Evolutionary conservation across 1,139 yeast genomes (phyloP), one percentile per base, ranked within the genome.

Genomic region (Chernovozyma aurita): DNA sequence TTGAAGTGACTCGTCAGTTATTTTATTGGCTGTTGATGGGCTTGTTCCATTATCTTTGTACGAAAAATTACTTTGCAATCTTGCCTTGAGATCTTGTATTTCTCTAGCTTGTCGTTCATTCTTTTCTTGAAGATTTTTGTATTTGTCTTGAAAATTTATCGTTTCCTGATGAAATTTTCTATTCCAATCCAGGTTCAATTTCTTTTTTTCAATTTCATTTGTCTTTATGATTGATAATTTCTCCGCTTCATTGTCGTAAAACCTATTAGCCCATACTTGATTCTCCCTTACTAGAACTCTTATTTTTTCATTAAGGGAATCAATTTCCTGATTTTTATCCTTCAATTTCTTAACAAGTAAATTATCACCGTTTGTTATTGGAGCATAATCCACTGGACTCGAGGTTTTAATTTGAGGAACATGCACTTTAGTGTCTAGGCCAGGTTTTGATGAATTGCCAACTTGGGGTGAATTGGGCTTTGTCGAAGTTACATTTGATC

Each of bases 31-130:
- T 8, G 29, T 8, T n/a, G n/a, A n/a, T n/a, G n/a, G n/a, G n/a
- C n/a, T n/a, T n/a, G n/a, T n/a, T n/a, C n/a, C n/a, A n/a, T n/a
- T n/a, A 20, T 20, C 22, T 20, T 9, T 20, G 22, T 20, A 9
- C 22, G 9, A 20, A 7, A 7, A 6, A 9, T 20, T 20, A 20
- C 9, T 9, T n/a, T 20, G n/a, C 18, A 12, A 9, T 18, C 30
- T 27, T 3, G 36, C 4, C 35, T 22, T 32, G 28, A 34, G 28
- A n/a, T 14, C 24, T 18, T 30, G 36, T 20, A 31, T 34, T 6
- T 34, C 26, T 13, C 20, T 27, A 4, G 18, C 7, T 17, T 34
- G 37, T 16, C 22, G 6, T 18, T 28, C 30, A 18, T 8, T 12
- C 15, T 15, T 28, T 14, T 11, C n/a, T 7, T 8, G 6, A 11